These are phyloP conservation scores for Ogataea hybrid DNA, from an alignment of 1,139 yeast species.

Conservation along the genomic window DNA sequence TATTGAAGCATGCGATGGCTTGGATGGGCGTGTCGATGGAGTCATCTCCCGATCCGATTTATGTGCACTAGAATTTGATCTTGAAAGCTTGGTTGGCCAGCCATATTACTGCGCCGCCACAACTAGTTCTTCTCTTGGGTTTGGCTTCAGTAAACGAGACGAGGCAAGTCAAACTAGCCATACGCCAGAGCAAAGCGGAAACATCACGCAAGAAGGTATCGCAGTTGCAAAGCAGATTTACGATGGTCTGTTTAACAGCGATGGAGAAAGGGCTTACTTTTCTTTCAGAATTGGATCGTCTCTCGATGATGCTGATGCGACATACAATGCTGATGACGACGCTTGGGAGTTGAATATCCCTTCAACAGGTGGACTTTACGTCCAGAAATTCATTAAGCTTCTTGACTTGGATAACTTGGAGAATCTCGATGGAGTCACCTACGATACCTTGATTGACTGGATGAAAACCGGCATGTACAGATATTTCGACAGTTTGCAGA, in stretches of 20 bases:
- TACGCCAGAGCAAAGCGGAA: constrained; percentile 7
- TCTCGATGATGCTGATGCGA: constrained; percentile 3
- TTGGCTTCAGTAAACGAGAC: constrained; percentile 3
- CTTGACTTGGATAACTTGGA: constrained; percentile 4
- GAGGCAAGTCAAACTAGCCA: neutral
- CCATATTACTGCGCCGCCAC: constrained; percentile 6
- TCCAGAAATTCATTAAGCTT: constrained; percentile 5
- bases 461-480: constrained; percentile 6
- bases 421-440: constrained; percentile 6
- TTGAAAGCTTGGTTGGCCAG: constrained; percentile 4
- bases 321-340: constrained; percentile 2
- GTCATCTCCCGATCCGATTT: constrained; percentile 10
- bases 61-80: constrained; percentile 5
- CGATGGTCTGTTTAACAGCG: constrained; percentile 3
- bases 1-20: constrained; percentile 7
- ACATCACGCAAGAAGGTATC: constrained; percentile 6
- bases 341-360: constrained; percentile 6
- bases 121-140: constrained; percentile 2
- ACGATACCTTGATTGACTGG: constrained; percentile 11
- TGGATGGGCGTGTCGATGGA: constrained; percentile 11
- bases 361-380: constrained; percentile 5
- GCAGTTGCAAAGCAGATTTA: constrained; percentile 2
- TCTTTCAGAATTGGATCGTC: constrained; percentile 5
- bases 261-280: constrained; percentile 9
- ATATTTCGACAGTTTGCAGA: constrained; percentile 8